These are phyloP conservation scores for Russula griseocarnosa DNA, from an alignment of 768 basidiomycete species.

Conservation along the genomic window DNA sequence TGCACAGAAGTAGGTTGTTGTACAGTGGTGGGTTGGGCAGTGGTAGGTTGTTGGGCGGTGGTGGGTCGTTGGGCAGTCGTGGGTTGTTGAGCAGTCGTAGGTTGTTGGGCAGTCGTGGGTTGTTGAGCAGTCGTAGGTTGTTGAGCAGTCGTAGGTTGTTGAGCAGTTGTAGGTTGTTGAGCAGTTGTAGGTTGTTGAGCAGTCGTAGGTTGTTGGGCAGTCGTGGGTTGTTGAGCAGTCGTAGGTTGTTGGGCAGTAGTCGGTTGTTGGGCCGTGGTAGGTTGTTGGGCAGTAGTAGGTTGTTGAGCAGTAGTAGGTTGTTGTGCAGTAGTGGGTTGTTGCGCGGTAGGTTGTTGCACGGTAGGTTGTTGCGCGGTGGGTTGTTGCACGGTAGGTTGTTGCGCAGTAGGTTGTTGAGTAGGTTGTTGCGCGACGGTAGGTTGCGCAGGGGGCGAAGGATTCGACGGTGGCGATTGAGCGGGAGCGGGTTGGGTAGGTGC, in stretches of 20 bases:
- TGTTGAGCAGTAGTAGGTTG: background rate
- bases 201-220: background rate
- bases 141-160: background rate
- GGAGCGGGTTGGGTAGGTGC: background rate
- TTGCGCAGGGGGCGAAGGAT: background rate
- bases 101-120: background rate
- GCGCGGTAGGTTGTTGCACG: background rate
- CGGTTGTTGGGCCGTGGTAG: background rate
- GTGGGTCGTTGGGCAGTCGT: background rate
- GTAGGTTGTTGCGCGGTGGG: background rate
- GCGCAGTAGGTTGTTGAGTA: background rate
- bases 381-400: no score
- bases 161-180: background rate
- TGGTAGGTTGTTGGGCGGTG: background rate
- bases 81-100: background rate
- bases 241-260: background rate
- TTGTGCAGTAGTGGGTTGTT: background rate
- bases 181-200: background rate
- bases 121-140: background rate
- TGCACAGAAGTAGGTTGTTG: background rate
- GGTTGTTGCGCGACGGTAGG: background rate
- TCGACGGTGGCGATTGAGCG: slow-evolving; percentile 21
- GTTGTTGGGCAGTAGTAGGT: background rate
- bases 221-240: background rate
- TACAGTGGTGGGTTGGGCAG: background rate